Evolutionary conservation across 2,329 filamentous ascomycete genomes (phyloP).

Genomic region (Neoascochyta sp.): DNA sequence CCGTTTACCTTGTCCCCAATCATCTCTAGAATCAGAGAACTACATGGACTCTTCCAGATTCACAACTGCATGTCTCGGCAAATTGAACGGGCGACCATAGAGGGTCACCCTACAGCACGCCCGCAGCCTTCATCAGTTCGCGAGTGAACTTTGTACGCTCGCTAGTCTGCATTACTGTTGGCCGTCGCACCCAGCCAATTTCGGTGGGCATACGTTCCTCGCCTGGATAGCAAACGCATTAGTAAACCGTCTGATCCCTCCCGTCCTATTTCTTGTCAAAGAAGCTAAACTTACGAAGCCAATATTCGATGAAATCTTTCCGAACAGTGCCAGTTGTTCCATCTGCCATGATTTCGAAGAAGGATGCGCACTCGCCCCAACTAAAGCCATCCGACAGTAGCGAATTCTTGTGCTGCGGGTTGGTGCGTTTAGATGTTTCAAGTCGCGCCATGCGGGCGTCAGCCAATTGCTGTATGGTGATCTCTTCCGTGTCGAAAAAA

Average conservation of each 20-base stretch:
- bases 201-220: constrained; percentile 8
- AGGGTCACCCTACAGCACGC: too few species aligned
- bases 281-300: constrained; percentile 7
- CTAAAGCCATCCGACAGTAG: constrained; percentile 5
- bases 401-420: constrained; percentile 6
- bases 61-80: too few species aligned
- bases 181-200: constrained; percentile 6
- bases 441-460: constrained; percentile 3
- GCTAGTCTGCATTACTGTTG: constrained; percentile 8
- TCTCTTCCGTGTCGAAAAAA: constrained; percentile 4
- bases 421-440: constrained; percentile 4
- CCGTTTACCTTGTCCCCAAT: too few species aligned
- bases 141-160: constrained; percentile 8
- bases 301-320: constrained; percentile 9
- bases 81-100: too few species aligned
- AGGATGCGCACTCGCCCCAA: constrained; percentile 7
- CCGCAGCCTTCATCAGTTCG: constrained; percentile 7
- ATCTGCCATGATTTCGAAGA: constrained; percentile 9
- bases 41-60: too few species aligned
- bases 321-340: constrained; percentile 5
- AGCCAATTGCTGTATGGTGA: constrained; percentile 4
- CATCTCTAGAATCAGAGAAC: too few species aligned
- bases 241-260: neutral
- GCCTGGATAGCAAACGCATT: neutral
- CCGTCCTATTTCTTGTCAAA: too few species aligned